Evolutionary conservation across 768 basidiomycete species (phyloP).

Genomic region (Trametes meyenii): DNA sequence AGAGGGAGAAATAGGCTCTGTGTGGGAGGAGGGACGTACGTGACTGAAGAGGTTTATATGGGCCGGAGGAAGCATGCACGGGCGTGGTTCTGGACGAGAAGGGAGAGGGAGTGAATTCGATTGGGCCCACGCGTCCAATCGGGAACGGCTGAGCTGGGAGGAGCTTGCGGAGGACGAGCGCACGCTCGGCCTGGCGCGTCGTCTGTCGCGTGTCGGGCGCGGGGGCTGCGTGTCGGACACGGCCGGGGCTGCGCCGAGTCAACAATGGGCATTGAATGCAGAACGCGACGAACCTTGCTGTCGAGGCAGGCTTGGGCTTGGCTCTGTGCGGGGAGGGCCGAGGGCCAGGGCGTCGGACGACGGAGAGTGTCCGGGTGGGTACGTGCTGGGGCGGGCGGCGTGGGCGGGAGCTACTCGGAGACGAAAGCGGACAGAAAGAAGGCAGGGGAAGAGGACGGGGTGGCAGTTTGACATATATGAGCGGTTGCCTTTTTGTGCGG

Average conservation of each 20-base stretch:
- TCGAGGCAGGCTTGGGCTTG: too few species aligned
- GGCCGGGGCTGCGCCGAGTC: background rate
- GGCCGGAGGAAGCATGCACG: slow-evolving; percentile 14
- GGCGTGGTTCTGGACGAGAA: slow-evolving; percentile 14
- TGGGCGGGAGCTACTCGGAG: background rate
- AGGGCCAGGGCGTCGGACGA: background rate
- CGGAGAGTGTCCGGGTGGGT: too few species aligned
- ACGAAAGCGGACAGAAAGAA: slow-evolving; percentile 1
- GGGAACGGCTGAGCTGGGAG: background rate
- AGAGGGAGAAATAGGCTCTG: slow-evolving; percentile 12
- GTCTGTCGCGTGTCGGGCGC: background rate
- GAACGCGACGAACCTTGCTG: too few species aligned
- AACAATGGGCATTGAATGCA: too few species aligned
- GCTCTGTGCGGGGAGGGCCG: background rate
- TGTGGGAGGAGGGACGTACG: slow-evolving; percentile 9
- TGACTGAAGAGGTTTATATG: slow-evolving; percentile 7
- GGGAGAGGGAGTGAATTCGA: background rate
- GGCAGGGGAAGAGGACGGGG: background rate
- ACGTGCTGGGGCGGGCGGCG: too few species aligned
- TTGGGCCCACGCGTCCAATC: slow-evolving; percentile 3
- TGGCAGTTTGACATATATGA: slow-evolving; percentile 5
- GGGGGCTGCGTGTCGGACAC: background rate
- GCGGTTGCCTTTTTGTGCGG: background rate
- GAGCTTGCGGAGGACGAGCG: too few species aligned
- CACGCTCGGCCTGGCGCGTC: background rate